Percentiles rank a stretch among this genome's conserved stretches.
Conservation (phyloP, 1,139 yeast genomes). For the Torulaspora globosa region DNA sequence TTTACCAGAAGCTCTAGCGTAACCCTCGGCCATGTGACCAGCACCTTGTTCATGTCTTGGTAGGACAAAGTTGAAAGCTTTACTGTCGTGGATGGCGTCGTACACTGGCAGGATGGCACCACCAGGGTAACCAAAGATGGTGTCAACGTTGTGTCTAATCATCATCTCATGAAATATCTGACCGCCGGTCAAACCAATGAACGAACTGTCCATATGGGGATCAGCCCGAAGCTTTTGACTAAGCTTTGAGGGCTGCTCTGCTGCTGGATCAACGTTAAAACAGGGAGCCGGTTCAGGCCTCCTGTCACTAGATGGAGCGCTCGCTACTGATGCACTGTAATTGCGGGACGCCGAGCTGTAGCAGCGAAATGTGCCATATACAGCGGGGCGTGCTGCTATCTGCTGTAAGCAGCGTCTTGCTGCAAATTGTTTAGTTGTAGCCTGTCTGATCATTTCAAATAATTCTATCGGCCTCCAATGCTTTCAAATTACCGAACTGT, state of each 20-base stretch:
- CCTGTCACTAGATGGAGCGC: constrained; percentile 17
- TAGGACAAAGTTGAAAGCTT: constrained; percentile 79
- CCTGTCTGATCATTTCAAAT: constrained; percentile 20
- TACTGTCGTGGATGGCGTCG: constrained; percentile 92
- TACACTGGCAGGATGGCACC: constrained; percentile 98
- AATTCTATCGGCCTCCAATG: constrained; percentile 4
- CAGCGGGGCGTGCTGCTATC: constrained; percentile 8
- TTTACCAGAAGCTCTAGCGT: constrained; percentile 90
- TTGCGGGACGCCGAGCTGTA: constrained; percentile 15
- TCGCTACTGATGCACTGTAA: constrained; percentile 26
- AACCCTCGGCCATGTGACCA: constrained; percentile 99
- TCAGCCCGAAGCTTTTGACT: constrained; percentile 13
- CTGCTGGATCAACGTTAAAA: constrained; percentile 37
- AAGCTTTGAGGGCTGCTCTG: constrained; percentile 14
- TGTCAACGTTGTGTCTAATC: constrained; percentile 92
- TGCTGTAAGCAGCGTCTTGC: constrained; percentile 16
- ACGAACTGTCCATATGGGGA: constrained; percentile 65
- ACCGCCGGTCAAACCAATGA: constrained; percentile 94
- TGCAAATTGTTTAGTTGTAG: constrained; percentile 16
- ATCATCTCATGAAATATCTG: constrained; percentile 98
- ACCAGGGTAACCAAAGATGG: constrained; percentile 93
- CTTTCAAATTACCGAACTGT: not conserved
- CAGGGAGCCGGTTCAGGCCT: constrained; percentile 54
- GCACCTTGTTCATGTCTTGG: constrained; percentile 99
- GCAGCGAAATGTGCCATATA: constrained; percentile 15